Conservation (phyloP, 2,329 filamentous ascomycete species). For the Penicillium sp. region DNA sequence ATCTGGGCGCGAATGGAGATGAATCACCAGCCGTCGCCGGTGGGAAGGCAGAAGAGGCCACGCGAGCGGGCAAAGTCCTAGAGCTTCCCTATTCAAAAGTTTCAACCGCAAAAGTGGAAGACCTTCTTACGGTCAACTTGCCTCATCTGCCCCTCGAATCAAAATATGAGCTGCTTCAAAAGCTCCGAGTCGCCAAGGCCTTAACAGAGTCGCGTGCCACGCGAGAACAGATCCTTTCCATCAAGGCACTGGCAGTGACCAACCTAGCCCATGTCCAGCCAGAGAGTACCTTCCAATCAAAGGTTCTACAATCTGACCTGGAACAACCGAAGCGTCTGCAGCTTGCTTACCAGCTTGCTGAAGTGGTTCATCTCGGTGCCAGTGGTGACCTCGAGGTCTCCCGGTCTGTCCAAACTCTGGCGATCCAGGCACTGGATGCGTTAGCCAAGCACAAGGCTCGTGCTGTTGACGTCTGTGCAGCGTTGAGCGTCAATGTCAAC, state of each 20-base stretch:
- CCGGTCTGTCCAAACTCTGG: constrained; percentile 74
- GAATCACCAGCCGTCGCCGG: constrained; percentile 53
- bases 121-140: constrained; percentile 45
- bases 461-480: constrained; percentile 76
- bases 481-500: constrained; percentile 93
- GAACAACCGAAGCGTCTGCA: constrained; percentile 89
- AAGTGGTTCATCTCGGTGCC: constrained; percentile 80
- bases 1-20: constrained; percentile 43
- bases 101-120: constrained; percentile 37
- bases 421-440: constrained; percentile 79
- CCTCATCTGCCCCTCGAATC: constrained; percentile 67
- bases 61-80: constrained; percentile 53
- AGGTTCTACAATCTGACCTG: constrained; percentile 79
- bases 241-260: constrained; percentile 80
- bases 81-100: constrained; percentile 60
- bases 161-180: constrained; percentile 81
- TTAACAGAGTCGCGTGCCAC: constrained; percentile 64
- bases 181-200: constrained; percentile 78
- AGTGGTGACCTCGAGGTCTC: constrained; percentile 68
- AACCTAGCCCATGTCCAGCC: constrained; percentile 88
- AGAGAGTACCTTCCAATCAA: constrained; percentile 79
- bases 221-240: constrained; percentile 72
- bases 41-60: constrained; percentile 36
- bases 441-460: constrained; percentile 75
- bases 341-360: constrained; percentile 85